Evolutionary conservation across 257 asterid genomes (phyloP), one percentile per base, ranked within the genome.

Genomic region (Solanum dulcamara): DNA sequence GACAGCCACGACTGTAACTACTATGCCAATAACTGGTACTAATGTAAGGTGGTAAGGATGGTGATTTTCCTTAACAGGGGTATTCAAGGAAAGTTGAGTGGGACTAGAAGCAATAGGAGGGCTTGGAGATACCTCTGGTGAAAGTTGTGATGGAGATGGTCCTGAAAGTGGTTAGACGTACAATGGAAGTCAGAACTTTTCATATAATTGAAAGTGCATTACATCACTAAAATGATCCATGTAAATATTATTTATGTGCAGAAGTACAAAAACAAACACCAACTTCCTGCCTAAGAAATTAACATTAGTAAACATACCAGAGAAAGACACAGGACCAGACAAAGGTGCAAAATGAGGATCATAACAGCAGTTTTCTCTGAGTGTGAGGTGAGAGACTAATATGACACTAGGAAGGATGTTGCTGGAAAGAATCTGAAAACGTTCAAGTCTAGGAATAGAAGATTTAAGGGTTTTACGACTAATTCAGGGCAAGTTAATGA

Each of bases 91-190:
- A 84, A 90, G 89, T 89, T 94, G 97, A 89, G 90, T 40, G 0
- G 98, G 97, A 85, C 94, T 85, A 62, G 90, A 90, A 86, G 98
- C 98, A 81, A 26, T 74, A 1, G 91, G 88, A 26, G 97, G 91
- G 84, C 84, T 86, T 17, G 96, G 94, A 51, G 99, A 89, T 37
- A 80, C 82, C 88, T 84, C 89, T 1, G 97, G 94, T 85, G 98
- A 88, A 85, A 74, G 85, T 83, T 81, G 85, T 71, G 94, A 74
- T 22, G 92, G 89, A 28, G 89, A 62, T n/a, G 90, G 75, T 71
- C 92, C 96, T 88, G 88, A 84, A 90, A 85, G 80, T 71, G 80
- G 85, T 79, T 28, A 10, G 66, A 48, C 30, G 28, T 48, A 48
- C 64, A 79, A 48, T 44, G 38, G 59, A 44, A 7, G 81, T 75